Percentiles rank a stretch among this genome's conserved stretches.
These are phyloP conservation scores for Tuber brumale DNA, from an alignment of 495 filamentous ascomycete species.

Conservation along the genomic window DNA sequence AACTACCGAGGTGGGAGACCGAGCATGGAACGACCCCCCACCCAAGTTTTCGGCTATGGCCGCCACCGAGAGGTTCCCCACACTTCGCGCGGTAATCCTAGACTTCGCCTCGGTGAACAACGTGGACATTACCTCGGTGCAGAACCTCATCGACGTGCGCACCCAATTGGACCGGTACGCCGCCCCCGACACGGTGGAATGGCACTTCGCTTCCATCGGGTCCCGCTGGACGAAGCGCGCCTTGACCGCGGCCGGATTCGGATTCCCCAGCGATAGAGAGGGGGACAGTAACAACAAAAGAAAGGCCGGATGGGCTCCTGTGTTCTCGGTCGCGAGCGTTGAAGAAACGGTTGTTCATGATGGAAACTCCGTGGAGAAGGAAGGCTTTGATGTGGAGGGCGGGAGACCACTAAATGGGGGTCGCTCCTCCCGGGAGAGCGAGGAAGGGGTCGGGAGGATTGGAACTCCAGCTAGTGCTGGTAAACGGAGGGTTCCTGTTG, in stretches of 20 bases:
- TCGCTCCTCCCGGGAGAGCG: not conserved
- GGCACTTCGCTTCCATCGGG: conserved; percentile 92
- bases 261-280: conserved; percentile 59
- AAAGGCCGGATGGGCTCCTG: conserved; percentile 79
- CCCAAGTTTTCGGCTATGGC: conserved; percentile 48
- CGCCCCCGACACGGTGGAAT: conserved; percentile 77
- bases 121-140: conserved; percentile 87
- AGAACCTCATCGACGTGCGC: conserved; percentile 93
- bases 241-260: conserved; percentile 86
- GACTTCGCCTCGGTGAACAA: conserved; percentile 96
- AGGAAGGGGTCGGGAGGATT: conserved; percentile 2
- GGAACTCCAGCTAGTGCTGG: conserved; percentile 44
- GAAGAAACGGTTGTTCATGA: conserved; percentile 65
- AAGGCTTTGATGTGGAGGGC: conserved; percentile 20
- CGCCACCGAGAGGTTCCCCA: conserved; percentile 56
- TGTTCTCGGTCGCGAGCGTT: conserved; percentile 90
- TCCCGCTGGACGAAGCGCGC: conserved; percentile 98
- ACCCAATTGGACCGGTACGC: conserved; percentile 92
- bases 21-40: conserved; percentile 93
- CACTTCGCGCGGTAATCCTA: conserved; percentile 84
- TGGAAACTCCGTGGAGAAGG: conserved; percentile 40
- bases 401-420: conserved; percentile 12
- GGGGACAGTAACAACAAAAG: conserved; percentile 43
- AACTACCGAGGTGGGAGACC: conserved; percentile 65
- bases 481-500: conserved; percentile 54